These are phyloP conservation scores for Vitis cinerea DNA, from an alignment of 164 flowering plant genomes.

Conservation along the genomic window DNA sequence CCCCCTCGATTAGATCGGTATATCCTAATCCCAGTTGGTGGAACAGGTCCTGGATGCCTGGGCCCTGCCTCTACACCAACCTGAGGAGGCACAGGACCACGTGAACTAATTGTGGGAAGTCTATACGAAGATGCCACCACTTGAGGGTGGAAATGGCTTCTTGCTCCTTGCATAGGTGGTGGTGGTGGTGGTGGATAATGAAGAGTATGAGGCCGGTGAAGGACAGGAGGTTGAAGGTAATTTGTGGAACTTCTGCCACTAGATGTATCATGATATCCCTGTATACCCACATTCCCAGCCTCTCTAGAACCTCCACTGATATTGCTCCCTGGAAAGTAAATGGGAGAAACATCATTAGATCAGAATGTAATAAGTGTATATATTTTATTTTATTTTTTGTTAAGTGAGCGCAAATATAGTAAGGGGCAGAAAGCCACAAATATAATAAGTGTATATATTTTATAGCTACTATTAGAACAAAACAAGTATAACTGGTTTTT, in stretches of 20 bases:
- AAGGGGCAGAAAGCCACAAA: too few relatives aligned
- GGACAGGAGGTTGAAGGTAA: conserved; percentile 41
- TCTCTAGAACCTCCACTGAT: conserved; percentile 47
- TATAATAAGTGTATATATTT: neutral
- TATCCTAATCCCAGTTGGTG: conserved; percentile 46
- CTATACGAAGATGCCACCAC: conserved; percentile 37
- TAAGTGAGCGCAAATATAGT: too few relatives aligned
- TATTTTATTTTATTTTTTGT: neutral
- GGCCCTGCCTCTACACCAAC: conserved; percentile 37
- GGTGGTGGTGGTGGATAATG: conserved; percentile 22
- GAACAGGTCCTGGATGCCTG: conserved; percentile 40
- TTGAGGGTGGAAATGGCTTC: conserved; percentile 48
- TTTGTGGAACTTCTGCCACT: conserved; percentile 35
- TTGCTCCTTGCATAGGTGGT: conserved; percentile 42
- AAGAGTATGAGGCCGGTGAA: conserved; percentile 36
- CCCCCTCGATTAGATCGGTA: conserved; percentile 45
- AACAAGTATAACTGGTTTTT: too few relatives aligned
- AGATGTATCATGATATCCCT: conserved; percentile 42
- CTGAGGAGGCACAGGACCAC: conserved; percentile 26
- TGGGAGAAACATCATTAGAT: neutral
- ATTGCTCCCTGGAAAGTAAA: conserved; percentile 34
- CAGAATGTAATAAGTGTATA: too few relatives aligned
- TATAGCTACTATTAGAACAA: too few relatives aligned
- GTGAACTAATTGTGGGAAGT: conserved; percentile 27
- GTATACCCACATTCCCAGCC: conserved; percentile 31